Conservation (phyloP, 805 yeast species). For the Pichia exigua region DNA sequence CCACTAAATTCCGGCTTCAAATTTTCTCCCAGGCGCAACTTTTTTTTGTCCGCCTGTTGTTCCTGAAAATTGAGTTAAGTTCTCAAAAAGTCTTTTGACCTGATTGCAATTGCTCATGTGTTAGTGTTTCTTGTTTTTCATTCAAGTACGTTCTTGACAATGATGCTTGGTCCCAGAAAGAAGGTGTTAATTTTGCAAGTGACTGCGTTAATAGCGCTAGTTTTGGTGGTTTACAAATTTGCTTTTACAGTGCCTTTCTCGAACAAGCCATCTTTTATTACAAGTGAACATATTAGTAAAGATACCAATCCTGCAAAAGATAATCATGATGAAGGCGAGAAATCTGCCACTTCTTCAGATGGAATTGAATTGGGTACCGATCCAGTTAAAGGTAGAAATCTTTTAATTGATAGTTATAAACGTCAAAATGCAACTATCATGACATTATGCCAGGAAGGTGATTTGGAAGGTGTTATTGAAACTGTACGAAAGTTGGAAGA, state of each 20-base stretch:
- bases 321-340: not conserved
- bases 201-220: not conserved
- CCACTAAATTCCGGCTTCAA: too few relatives aligned
- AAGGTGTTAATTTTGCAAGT: not conserved
- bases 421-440: constrained; percentile 47
- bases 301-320: not conserved
- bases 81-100: too few relatives aligned
- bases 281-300: not conserved
- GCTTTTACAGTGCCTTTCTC: not conserved
- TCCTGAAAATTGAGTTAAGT: too few relatives aligned
- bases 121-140: not conserved
- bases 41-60: too few relatives aligned
- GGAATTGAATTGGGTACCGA: constrained; percentile 2
- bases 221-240: not conserved
- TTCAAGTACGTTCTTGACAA: not conserved
- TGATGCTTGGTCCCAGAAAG: not conserved
- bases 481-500: constrained; percentile 70
- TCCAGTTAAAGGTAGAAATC: constrained; percentile 2
- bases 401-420: constrained; percentile 10
- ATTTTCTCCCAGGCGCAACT: too few relatives aligned
- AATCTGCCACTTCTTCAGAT: not conserved
- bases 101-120: too few relatives aligned
- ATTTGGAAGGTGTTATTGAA: constrained; percentile 45
- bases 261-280: not conserved
- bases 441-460: constrained; percentile 63